Conservation (phyloP, 208 protist species). For the Acanthamoeba lenticulata region DNA sequence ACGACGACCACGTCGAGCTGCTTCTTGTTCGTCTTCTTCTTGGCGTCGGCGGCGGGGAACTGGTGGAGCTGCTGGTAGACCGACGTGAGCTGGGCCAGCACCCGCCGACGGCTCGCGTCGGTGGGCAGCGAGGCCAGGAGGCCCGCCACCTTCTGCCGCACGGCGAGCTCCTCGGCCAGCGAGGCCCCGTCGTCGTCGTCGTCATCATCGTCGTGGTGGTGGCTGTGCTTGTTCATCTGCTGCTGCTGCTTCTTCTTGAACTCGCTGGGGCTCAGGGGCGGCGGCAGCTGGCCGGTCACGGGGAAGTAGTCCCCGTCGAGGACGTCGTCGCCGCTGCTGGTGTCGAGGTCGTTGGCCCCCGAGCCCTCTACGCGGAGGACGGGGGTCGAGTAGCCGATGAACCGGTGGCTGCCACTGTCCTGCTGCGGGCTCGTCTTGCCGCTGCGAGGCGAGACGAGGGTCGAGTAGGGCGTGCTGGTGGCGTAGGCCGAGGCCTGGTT, state of each 20-base stretch:
- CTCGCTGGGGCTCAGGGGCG: neutral
- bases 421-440: too few species aligned
- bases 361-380: neutral
- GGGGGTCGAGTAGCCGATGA: neutral
- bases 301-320: neutral
- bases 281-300: neutral
- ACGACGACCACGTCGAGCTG: too few species aligned
- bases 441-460: neutral
- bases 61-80: too few species aligned
- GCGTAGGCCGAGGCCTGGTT: too few species aligned
- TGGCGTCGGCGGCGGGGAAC: too few species aligned
- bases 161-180: neutral
- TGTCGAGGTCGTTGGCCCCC: neutral
- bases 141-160: neutral
- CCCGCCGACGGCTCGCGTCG: neutral
- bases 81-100: neutral
- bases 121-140: neutral
- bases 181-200: neutral
- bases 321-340: neutral
- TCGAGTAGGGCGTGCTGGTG: neutral
- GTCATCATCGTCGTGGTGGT: too few species aligned
- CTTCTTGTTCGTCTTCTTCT: too few species aligned
- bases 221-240: too few species aligned
- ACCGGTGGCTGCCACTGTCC: too few species aligned
- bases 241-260: neutral